Evolutionary conservation across 352 stramenopile species (phyloP), one percentile per base, ranked within the genome.

Genomic region (Phytophthora niederhauseri): DNA sequence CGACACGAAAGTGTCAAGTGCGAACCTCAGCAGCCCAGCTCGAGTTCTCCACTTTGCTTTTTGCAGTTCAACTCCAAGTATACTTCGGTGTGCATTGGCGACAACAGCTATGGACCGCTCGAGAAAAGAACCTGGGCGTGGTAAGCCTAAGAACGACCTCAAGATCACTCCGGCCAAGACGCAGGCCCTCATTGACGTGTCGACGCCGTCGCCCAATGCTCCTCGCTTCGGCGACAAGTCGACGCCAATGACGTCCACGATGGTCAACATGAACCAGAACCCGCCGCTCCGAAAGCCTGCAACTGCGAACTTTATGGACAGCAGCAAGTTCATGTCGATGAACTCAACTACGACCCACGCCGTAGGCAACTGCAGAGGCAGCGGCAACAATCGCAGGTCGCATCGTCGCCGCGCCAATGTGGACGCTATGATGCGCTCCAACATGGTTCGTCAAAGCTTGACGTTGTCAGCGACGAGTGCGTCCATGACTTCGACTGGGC

Each of bases 371-470:
- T 64, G 58, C 31, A 68, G 50, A 34, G 53, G 58, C 20, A 68
- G 50, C 34, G 53, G 34, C 45, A 51, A 58, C 22, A 64, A 64
- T 38, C 69, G 56, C 20, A 62, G 62, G 3, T 71, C 67, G n/a
- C 62, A 75, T 26, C 78, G 81, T 8, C 81, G 81, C 3, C 79
- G 82, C 11, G 72, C 81, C n/a, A 87, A 91, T 56, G 78, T 91
- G 17, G 82, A 91, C 71, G 80, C 81, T 38, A 86, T 93, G 79
- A 78, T 91, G 65, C 79, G 81, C 2, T 91, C 83, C n/a, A 87
- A 77, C 45, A 77, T 85, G 61, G 80, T 91, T 48, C 75, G 57
- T 45, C 67, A 89, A 41, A 81, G 78, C 43, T 59, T 85, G 51
- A 80, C 65, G 6, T 68, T 86, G 50, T 86, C 78, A 52, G 75